Percentiles rank a stretch among this genome's conserved stretches.
Conservation (phyloP, 495 filamentous ascomycete genomes). For the Penicillium macrosclerotiorum region DNA sequence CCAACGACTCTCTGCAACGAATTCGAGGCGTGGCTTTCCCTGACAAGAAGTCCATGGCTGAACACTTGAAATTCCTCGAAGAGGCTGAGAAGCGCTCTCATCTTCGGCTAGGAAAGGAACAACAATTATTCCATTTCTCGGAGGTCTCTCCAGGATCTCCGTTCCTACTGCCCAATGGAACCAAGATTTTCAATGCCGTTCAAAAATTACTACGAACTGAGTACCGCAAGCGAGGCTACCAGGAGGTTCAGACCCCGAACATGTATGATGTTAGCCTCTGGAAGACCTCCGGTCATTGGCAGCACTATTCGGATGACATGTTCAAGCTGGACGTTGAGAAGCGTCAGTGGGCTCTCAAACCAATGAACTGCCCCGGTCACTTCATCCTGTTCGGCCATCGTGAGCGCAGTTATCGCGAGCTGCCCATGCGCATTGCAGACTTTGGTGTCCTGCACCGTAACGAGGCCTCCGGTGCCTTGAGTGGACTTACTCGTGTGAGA, state of each 20-base stretch:
- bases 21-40: conserved; percentile 97
- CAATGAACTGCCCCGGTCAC: conserved; percentile 97
- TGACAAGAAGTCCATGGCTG: conserved; percentile 88
- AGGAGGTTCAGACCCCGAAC: conserved; percentile 93
- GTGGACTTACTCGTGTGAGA: conserved; percentile 85
- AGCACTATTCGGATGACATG: conserved; percentile 96
- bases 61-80: conserved; percentile 89
- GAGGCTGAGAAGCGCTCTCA: conserved; percentile 97
- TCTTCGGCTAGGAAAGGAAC: conserved; percentile 83
- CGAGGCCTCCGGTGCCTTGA: conserved; percentile 88
- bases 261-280: conserved; percentile 90
- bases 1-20: conserved; percentile 90
- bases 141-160: conserved; percentile 87
- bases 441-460: conserved; percentile 95
- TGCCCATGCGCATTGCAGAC: conserved; percentile 88
- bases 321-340: conserved; percentile 91
- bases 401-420: conserved; percentile 80
- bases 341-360: conserved; percentile 76
- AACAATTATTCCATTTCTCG: conserved; percentile 96
- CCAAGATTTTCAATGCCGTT: conserved; percentile 86
- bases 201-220: conserved; percentile 75
- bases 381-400: conserved; percentile 74
- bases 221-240: conserved; percentile 91
- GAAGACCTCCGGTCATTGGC: conserved; percentile 94
- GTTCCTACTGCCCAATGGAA: conserved; percentile 92